phyloP scores from a whole-genome alignment of 306 rosid species.

The Cyamopsis tetragonoloba region DNA sequence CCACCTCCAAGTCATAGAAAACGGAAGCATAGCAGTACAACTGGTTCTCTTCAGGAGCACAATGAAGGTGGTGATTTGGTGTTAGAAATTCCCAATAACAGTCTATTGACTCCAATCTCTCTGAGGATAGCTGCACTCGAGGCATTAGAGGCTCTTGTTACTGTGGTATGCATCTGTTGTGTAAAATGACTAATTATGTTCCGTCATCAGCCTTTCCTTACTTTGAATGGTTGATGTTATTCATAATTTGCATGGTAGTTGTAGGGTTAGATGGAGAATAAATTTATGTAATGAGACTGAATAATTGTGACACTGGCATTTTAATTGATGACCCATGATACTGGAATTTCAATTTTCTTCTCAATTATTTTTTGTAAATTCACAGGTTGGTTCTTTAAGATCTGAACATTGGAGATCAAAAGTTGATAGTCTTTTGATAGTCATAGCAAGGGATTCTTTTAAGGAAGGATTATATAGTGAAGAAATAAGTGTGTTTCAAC shows the following conservation, averaged over 20 bases:
- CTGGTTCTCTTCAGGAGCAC: constrained; percentile 42
- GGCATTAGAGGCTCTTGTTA: constrained; percentile 72
- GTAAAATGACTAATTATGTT: constrained; percentile 4
- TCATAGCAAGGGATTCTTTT: constrained; percentile 43
- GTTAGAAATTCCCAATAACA: constrained; percentile 32
- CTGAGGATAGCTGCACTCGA: constrained; percentile 83
- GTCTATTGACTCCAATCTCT: constrained; percentile 36
- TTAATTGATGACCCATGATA: not conserved
- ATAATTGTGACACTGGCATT: not conserved
- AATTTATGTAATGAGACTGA: not conserved
- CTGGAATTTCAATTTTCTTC: not conserved
- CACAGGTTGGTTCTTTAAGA: constrained; percentile 68
- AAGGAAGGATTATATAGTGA: constrained; percentile 45
- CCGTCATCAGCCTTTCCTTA: not conserved
- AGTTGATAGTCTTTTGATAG: constrained; percentile 61
- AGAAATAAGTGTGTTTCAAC: constrained; percentile 41
- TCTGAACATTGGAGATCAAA: constrained; percentile 59
- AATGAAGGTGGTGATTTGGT: constrained; percentile 35
- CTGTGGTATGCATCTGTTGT: constrained; percentile 53
- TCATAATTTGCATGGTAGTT: not conserved
- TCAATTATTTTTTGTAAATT: not conserved
- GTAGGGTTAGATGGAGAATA: not conserved
- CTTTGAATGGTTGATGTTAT: not conserved
- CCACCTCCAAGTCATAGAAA: constrained; percentile 44
- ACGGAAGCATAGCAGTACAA: constrained; percentile 50